A percentile compares a stretch with the other conserved stretches of the same genome.
phyloP scores from a whole-genome alignment of 2,329 filamentous ascomycete genomes.

The Aspergillus fischeri region DNA sequence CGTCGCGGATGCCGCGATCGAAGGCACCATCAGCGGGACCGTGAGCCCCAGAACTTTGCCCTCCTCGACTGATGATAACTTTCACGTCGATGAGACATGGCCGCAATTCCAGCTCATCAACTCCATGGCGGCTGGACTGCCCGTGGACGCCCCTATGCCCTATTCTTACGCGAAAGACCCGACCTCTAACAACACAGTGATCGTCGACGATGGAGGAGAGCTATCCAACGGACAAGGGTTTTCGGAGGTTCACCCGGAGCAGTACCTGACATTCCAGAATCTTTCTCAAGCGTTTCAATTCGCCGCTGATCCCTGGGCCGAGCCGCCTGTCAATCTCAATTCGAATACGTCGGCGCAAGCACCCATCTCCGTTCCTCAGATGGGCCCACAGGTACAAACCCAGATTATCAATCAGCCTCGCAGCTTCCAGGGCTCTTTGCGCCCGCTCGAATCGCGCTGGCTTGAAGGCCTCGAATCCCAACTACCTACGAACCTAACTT shows the following conservation, averaged over 20 bases:
- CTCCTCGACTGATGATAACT: conserved; percentile 36
- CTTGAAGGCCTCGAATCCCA: conserved; percentile 31
- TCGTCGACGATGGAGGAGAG: conserved; percentile 34
- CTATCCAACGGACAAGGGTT: conserved; percentile 25
- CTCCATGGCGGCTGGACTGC: conserved; percentile 27
- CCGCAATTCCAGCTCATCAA: conserved; percentile 36
- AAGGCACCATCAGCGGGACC: conserved; percentile 32
- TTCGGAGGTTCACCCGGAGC: conserved; percentile 26
- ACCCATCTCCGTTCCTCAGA: conserved; percentile 10
- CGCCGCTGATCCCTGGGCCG: conserved; percentile 26
- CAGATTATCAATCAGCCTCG: conserved; percentile 18
- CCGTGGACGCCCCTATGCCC: conserved; percentile 29
- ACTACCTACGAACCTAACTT: conserved; percentile 26
- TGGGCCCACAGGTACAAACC: conserved; percentile 18
- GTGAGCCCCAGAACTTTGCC: conserved; percentile 36
- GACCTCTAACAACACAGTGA: conserved; percentile 27
- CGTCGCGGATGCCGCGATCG: conserved; percentile 24
- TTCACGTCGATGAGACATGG: conserved; percentile 36
- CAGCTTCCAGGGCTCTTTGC: conserved; percentile 23
- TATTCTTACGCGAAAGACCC: conserved; percentile 32
- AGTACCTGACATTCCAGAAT: conserved; percentile 28
- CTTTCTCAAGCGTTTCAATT: conserved; percentile 28
- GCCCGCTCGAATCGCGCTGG: conserved; percentile 33
- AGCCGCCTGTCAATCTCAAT: conserved; percentile 13
- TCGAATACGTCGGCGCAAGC: conserved; percentile 13